phyloP scores from a whole-genome alignment of 345 rosid genomes.

The Rhizophora apiculata region DNA sequence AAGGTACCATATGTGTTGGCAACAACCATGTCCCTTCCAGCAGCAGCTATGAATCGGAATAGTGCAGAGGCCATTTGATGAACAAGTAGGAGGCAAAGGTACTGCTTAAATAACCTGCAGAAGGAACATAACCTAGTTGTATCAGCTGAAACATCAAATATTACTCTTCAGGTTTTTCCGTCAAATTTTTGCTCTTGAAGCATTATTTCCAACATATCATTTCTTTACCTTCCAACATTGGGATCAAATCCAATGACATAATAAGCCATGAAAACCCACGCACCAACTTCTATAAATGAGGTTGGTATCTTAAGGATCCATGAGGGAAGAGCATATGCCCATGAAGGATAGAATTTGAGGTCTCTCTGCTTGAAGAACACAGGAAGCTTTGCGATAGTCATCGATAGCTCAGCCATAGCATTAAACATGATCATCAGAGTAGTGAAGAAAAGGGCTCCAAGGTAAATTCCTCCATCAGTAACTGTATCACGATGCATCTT shows the following conservation, averaged over 20 bases:
- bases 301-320: constrained; percentile 77
- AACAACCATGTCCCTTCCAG: constrained; percentile 52
- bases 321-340: constrained; percentile 71
- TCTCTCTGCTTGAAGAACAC: constrained; percentile 80
- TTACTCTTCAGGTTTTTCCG: background rate
- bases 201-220: background rate
- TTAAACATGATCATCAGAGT: constrained; percentile 53
- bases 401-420: constrained; percentile 64
- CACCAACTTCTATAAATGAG: constrained; percentile 53
- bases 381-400: constrained; percentile 75
- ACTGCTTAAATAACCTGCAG: constrained; percentile 58
- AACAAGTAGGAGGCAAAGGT: constrained; percentile 39
- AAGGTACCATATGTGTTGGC: constrained; percentile 59
- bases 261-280: constrained; percentile 57
- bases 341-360: constrained; percentile 63
- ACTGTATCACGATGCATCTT: constrained; percentile 26
- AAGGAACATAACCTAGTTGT: background rate
- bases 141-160: background rate
- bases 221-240: constrained; percentile 50
- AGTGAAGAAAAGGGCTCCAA: constrained; percentile 61
- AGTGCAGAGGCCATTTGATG: constrained; percentile 61
- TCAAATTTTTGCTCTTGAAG: no score
- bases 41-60: constrained; percentile 50
- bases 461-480: constrained; percentile 45
- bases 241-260: constrained; percentile 77